A percentile compares a stretch with the other conserved stretches of the same genome.
Conservation (phyloP, 192 early-diverging fungal genomes). For the Chytriomyces hyalinus region DNA sequence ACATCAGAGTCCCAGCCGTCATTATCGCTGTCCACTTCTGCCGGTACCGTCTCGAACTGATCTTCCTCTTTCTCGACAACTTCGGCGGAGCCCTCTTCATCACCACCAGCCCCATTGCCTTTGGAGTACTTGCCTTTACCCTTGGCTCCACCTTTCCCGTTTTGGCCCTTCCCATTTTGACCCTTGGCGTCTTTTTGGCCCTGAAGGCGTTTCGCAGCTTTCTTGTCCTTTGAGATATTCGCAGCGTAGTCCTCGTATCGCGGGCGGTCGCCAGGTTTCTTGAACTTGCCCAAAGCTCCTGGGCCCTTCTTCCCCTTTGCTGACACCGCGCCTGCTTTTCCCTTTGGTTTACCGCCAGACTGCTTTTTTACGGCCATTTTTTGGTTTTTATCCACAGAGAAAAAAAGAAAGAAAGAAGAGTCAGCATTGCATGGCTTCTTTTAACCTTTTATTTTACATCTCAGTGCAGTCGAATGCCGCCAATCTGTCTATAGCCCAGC, state of each 20-base stretch:
- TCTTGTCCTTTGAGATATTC: slow-evolving; percentile 32
- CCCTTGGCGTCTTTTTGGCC: background rate
- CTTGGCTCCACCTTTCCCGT: slow-evolving; percentile 15
- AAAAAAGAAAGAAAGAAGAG: slow-evolving; percentile 9
- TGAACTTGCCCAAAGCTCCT: background rate
- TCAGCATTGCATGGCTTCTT: background rate
- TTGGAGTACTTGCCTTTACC: slow-evolving; percentile 11
- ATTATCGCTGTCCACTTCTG: slow-evolving; percentile 36
- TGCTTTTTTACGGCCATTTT: slow-evolving; percentile 6
- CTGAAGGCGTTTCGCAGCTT: slow-evolving; percentile 9
- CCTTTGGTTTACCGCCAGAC: slow-evolving; percentile 1
- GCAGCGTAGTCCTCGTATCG: slow-evolving; percentile 26
- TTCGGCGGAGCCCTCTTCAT: slow-evolving; percentile 13
- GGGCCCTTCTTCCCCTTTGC: slow-evolving; percentile 9
- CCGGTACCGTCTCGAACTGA: slow-evolving; percentile 51
- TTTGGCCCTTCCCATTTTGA: background rate
- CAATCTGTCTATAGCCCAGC: slow-evolving; percentile 40
- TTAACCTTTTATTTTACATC: too few species aligned
- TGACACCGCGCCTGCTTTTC: background rate
- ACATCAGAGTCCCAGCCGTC: slow-evolving; percentile 45
- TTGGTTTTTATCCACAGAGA: background rate
- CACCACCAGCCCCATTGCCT: background rate
- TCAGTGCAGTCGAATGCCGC: slow-evolving; percentile 6
- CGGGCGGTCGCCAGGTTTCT: slow-evolving; percentile 5
- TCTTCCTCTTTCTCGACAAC: slow-evolving; percentile 23